Evolutionary conservation across 495 filamentous ascomycete genomes (phyloP).

Genomic region (Xylaria cubensis): DNA sequence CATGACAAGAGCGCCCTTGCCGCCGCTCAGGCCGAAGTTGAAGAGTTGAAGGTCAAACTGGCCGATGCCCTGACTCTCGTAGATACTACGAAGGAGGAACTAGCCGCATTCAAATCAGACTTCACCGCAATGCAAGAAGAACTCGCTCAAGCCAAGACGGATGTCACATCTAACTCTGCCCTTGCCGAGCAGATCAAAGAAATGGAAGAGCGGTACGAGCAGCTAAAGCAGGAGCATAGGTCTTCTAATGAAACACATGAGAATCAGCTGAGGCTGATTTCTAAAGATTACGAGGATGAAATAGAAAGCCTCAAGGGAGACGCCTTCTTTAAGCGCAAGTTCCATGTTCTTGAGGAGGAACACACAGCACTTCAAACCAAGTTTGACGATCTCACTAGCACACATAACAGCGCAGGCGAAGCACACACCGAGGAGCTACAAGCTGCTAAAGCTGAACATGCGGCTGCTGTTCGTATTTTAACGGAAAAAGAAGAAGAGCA

Average conservation of each 20-base stretch:
- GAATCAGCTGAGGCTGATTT: conserved; percentile 56
- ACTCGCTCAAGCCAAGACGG: conserved; percentile 49
- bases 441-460: conserved; percentile 45
- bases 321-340: conserved; percentile 61
- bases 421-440: conserved; percentile 48
- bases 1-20: conserved; percentile 49
- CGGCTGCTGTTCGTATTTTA: conserved; percentile 44
- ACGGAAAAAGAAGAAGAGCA: conserved; percentile 50
- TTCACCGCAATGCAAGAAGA: conserved; percentile 45
- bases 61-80: conserved; percentile 41
- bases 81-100: conserved; percentile 45
- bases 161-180: conserved; percentile 44
- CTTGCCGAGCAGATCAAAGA: conserved; percentile 48
- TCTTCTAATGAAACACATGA: conserved; percentile 54
- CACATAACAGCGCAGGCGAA: conserved; percentile 47
- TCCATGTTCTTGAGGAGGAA: conserved; percentile 56
- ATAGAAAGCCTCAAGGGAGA: conserved; percentile 63
- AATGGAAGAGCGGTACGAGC: conserved; percentile 51
- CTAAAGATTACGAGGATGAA: conserved; percentile 61
- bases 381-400: conserved; percentile 40
- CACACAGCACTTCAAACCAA: conserved; percentile 49
- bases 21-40: conserved; percentile 44
- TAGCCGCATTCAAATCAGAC: conserved; percentile 47
- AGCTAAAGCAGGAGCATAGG: conserved; percentile 55
- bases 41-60: conserved; percentile 47